A percentile compares a stretch with the other conserved stretches of the same genome.
These are phyloP conservation scores for Calophaca sinica DNA, from an alignment of 306 rosid genomes.

Conservation along the genomic window DNA sequence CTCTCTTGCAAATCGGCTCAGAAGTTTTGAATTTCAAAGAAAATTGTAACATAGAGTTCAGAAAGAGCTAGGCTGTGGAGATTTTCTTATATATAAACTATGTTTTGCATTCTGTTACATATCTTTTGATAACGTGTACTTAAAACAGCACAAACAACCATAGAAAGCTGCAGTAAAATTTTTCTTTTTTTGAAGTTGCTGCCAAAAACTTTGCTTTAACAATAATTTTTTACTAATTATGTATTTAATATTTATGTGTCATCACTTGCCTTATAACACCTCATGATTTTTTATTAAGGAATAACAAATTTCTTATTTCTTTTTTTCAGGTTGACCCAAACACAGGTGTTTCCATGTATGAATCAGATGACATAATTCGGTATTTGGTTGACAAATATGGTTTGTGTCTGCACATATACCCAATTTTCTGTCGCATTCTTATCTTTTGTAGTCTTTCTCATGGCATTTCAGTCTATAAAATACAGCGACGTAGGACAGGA, in stretches of 20 bases:
- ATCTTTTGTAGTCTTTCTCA: conserved; percentile 17
- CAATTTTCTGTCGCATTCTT: conserved; percentile 27
- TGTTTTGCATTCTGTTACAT: not conserved
- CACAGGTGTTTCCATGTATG: conserved; percentile 92
- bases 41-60: not conserved
- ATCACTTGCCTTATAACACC: conserved; percentile 30
- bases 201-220: conserved; percentile 12
- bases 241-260: conserved; percentile 16
- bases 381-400: conserved; percentile 87
- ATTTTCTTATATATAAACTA: conserved; percentile 11
- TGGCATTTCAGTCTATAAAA: conserved; percentile 23
- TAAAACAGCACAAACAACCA: not conserved
- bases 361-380: conserved; percentile 94
- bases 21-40: conserved; percentile 2
- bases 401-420: conserved; percentile 46
- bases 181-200: conserved; percentile 12
- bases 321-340: conserved; percentile 90
- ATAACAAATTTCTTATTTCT: conserved; percentile 36
- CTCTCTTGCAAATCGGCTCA: conserved; percentile 12
- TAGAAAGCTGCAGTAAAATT: conserved; percentile 18
- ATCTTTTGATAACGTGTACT: not conserved
- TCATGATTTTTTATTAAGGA: conserved; percentile 32
- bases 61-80: not conserved
- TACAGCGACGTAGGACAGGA: not conserved
- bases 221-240: not conserved